Percentiles rank a stretch among this genome's conserved stretches.
These are phyloP conservation scores for Veloboletus limbatus DNA, from an alignment of 1,284 basidiomycete species.

Conservation along the genomic window DNA sequence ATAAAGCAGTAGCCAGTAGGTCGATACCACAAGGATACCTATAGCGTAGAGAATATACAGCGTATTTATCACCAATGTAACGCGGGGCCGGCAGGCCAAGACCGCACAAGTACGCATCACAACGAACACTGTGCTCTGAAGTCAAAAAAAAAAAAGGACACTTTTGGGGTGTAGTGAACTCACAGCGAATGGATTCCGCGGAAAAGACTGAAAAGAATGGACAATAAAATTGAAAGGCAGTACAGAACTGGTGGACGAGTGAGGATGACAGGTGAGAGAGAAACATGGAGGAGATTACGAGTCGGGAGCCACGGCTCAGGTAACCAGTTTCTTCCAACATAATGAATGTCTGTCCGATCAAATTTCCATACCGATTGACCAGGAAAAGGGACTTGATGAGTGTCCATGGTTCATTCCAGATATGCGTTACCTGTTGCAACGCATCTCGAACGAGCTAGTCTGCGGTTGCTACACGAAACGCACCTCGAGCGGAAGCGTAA, in stretches of 20 bases:
- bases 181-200: neutral
- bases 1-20: neutral
- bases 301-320: slow-evolving; percentile 5
- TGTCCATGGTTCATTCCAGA: slow-evolving; percentile 1
- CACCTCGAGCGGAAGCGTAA: slow-evolving; percentile 4
- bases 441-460: neutral
- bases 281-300: neutral
- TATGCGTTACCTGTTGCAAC: neutral
- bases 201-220: no score
- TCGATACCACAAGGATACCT: neutral
- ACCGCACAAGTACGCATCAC: slow-evolving; percentile 18
- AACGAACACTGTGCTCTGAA: slow-evolving; percentile 2
- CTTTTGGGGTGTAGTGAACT: neutral
- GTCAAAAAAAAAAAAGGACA: neutral
- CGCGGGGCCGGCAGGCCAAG: slow-evolving; percentile 8
- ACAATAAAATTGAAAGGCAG: no score
- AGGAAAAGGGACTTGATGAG: slow-evolving; percentile 2
- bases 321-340: slow-evolving; percentile 7
- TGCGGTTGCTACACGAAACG: neutral
- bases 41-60: slow-evolving; percentile 15
- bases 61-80: neutral
- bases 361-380: slow-evolving; percentile 5
- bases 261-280: no score
- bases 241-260: no score
- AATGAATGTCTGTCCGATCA: slow-evolving; percentile 13